Evolutionary conservation across 192 early-diverging fungal species (phyloP), one percentile per base, ranked within the genome.

Genomic region (Coemansia umbellata): DNA sequence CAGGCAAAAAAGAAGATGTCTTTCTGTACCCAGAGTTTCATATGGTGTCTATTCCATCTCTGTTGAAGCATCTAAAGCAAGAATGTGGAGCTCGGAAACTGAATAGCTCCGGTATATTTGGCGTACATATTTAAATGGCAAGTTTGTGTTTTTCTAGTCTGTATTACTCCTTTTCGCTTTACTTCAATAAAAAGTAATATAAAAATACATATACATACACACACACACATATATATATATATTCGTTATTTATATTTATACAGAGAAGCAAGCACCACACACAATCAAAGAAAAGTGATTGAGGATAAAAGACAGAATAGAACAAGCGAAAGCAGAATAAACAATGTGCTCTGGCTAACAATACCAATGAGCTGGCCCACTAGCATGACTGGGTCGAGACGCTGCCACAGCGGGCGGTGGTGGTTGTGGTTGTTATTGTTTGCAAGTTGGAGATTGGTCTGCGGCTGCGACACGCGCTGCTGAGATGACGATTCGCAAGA

Each of bases 291-390:
- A 50, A 61, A 62, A 8, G 41, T 31, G 0, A 63, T 26, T 3
- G 53, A 55, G 17, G 53, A 55, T 8, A 67, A 18, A 28, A 55
- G 18, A 32, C 53, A 50, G 24, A 64, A 56, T 18, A 56, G 39
- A 8, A 48, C 35, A 18, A 56, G 36, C n/a, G 53, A 47, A 8
- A 56, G 18, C 17, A 56, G 32, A 10, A 56, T 15, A 48, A 68
- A 60, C 52, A 52, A 27, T 15, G 53, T 50, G 40, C 45, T 59
- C 23, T 41, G 51, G 40, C 64, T 50, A 40, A 37, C 33, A 10
- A 40, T n/a, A 7, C 50, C 58, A 15, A 52, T 36, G 15, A 52
- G 14, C 41, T 52, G 58, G 2, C 31, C 24, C 11, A 33, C 22
- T 10, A 60, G 41, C 49, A 33, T 50, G 28, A 51, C 31, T 3